These are phyloP conservation scores for Insectozyma bohioensis DNA, from an alignment of 1,139 yeast species.

Conservation along the genomic window DNA sequence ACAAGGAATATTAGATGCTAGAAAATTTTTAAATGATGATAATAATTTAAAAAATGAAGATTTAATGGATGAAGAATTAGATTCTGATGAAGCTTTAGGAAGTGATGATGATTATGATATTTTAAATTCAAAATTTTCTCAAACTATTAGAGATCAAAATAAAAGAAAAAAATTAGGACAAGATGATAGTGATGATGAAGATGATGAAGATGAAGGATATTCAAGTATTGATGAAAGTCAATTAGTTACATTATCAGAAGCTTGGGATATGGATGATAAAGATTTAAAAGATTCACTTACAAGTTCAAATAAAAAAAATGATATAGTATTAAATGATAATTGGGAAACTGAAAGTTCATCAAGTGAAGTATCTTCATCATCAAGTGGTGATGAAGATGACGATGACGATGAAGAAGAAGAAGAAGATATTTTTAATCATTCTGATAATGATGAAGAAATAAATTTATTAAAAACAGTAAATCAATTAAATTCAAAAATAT, in stretches of 20 bases:
- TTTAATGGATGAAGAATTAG: slow-evolving; percentile 66
- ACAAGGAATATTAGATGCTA: slow-evolving; percentile 47
- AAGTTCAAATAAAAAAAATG: slow-evolving; percentile 21
- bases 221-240: slow-evolving; percentile 69
- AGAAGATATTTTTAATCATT: slow-evolving; percentile 8
- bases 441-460: slow-evolving; percentile 15
- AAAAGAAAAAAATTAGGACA: slow-evolving; percentile 34
- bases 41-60: slow-evolving; percentile 32
- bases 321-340: slow-evolving; percentile 35
- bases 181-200: slow-evolving; percentile 16
- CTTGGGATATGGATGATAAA: slow-evolving; percentile 81
- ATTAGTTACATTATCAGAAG: slow-evolving; percentile 74
- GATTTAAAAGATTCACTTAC: slow-evolving; percentile 30
- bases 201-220: slow-evolving; percentile 31
- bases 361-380: slow-evolving; percentile 18
- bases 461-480: slow-evolving; percentile 38
- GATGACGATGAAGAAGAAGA: slow-evolving; percentile 20
- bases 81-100: slow-evolving; percentile 76
- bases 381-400: slow-evolving; percentile 11
- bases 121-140: slow-evolving; percentile 64
- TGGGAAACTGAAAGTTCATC: slow-evolving; percentile 36
- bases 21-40: slow-evolving; percentile 30
- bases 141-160: slow-evolving; percentile 58
- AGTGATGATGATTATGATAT: slow-evolving; percentile 75
- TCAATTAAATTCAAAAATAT: slow-evolving; percentile 25